phyloP scores from a whole-genome alignment of 108 stramenopile genomes.

The Cyclotella atomus region DNA sequence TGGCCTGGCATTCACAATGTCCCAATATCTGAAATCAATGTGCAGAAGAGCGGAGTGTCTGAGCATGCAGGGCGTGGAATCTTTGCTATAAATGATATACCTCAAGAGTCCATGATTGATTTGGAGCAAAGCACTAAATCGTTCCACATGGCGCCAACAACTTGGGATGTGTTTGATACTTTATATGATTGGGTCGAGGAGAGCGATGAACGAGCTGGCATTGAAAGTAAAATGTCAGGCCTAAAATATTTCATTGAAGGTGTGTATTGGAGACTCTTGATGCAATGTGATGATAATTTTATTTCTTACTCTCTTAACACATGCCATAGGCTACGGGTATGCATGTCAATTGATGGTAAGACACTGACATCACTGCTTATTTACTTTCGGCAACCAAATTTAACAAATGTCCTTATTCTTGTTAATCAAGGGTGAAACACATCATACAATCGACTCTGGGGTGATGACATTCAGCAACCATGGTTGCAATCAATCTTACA shows the following conservation, averaged over 20 bases:
- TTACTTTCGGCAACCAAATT: no score
- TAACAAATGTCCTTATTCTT: background rate
- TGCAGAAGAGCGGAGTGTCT: slow-evolving; percentile 27
- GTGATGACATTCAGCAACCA: slow-evolving; percentile 33
- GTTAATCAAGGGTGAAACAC: slow-evolving; percentile 19
- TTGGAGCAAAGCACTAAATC: background rate
- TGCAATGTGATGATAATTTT: no score
- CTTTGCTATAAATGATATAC: slow-evolving; percentile 31
- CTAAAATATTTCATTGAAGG: slow-evolving; percentile 27
- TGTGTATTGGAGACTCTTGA: no score
- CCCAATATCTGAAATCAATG: slow-evolving; percentile 13
- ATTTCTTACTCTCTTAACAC: background rate
- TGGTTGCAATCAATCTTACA: slow-evolving; percentile 39
- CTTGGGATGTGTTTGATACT: slow-evolving; percentile 19
- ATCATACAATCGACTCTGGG: slow-evolving; percentile 29
- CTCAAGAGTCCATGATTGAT: slow-evolving; percentile 8
- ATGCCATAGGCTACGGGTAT: slow-evolving; percentile 11
- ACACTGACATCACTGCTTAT: no score
- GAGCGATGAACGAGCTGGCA: background rate
- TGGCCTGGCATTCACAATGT: background rate
- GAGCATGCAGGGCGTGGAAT: slow-evolving; percentile 41
- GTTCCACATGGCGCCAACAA: slow-evolving; percentile 19
- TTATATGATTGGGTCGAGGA: slow-evolving; percentile 10
- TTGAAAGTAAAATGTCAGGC: slow-evolving; percentile 11
- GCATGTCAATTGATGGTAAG: slow-evolving; percentile 23